A percentile compares a stretch with the other conserved stretches of the same genome.
Evolutionary conservation across 257 asterid species (phyloP).

Genomic region (Ajuga chamaepitys): DNA sequence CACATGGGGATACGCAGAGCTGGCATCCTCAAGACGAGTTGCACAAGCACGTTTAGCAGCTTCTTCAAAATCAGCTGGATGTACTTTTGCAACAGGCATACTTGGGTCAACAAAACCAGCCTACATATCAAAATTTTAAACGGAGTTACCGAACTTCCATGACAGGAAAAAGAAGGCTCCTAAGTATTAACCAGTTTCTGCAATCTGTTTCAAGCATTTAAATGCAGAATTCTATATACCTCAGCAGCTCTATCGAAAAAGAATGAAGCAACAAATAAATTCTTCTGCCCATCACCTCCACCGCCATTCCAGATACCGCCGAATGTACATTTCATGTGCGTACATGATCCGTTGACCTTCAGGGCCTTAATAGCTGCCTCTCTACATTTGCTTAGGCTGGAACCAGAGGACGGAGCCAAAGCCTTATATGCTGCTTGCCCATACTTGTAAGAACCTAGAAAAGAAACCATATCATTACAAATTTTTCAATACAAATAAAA

Average conservation of each 20-base stretch:
- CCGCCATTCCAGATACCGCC: constrained; percentile 99
- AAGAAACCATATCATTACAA: constrained; percentile 8
- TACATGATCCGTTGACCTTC: constrained; percentile 77
- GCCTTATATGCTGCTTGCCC: constrained; percentile 55
- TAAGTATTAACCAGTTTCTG: background rate
- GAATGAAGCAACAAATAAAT: constrained; percentile 88
- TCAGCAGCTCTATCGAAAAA: constrained; percentile 96
- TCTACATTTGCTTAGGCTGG: constrained; percentile 67
- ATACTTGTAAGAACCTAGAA: constrained; percentile 69
- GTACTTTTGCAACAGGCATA: constrained; percentile 68
- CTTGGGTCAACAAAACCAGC: constrained; percentile 79
- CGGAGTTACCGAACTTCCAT: background rate
- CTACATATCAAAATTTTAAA: constrained; percentile 22
- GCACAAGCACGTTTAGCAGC: constrained; percentile 85
- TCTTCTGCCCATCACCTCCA: constrained; percentile 95
- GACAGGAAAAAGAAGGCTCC: background rate
- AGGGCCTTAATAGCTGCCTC: constrained; percentile 66
- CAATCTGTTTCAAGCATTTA: constrained; percentile 6
- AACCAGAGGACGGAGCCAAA: constrained; percentile 59
- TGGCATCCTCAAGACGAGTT: constrained; percentile 57
- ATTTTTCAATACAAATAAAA: background rate
- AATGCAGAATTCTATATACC: constrained; percentile 37
- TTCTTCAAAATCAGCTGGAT: constrained; percentile 70
- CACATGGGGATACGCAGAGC: constrained; percentile 47
- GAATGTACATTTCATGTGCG: constrained; percentile 95